Evolutionary conservation across 257 asterid genomes (phyloP).

Genomic region (Solanum piurae): DNA sequence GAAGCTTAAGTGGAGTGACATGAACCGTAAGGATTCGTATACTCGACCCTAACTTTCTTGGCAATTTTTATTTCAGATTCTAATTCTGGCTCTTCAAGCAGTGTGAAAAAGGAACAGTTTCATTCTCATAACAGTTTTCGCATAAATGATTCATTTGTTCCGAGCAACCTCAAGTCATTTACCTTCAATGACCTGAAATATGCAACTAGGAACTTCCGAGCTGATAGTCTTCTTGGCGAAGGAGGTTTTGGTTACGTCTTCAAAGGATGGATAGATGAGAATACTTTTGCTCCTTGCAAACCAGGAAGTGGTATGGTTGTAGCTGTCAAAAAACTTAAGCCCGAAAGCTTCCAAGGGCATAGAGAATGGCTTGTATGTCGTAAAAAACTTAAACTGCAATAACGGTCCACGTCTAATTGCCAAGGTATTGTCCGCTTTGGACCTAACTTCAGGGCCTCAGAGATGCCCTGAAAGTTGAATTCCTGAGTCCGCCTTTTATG

Average conservation of each 20-base stretch:
- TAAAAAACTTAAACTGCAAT: neutral
- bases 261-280: conserved; percentile 15
- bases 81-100: neutral
- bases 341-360: conserved; percentile 10
- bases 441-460: neutral
- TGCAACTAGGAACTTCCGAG: conserved; percentile 13
- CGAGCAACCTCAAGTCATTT: neutral
- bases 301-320: conserved; percentile 8
- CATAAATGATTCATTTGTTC: neutral
- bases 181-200: conserved; percentile 3
- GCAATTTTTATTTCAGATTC: neutral
- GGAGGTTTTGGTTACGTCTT: conserved; percentile 11
- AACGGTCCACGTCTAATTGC: neutral
- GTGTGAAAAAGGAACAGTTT: neutral
- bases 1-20: neutral
- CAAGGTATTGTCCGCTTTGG: neutral
- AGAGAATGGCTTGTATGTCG: conserved; percentile 12
- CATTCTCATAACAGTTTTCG: neutral
- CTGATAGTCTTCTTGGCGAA: conserved; percentile 8
- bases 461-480: neutral
- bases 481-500: neutral
- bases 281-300: conserved; percentile 1
- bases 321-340: conserved; percentile 14
- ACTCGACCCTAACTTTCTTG: neutral
- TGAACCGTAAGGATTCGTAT: neutral